These are phyloP conservation scores for Collybiopsis confluens DNA, from an alignment of 768 basidiomycete species.

Conservation along the genomic window DNA sequence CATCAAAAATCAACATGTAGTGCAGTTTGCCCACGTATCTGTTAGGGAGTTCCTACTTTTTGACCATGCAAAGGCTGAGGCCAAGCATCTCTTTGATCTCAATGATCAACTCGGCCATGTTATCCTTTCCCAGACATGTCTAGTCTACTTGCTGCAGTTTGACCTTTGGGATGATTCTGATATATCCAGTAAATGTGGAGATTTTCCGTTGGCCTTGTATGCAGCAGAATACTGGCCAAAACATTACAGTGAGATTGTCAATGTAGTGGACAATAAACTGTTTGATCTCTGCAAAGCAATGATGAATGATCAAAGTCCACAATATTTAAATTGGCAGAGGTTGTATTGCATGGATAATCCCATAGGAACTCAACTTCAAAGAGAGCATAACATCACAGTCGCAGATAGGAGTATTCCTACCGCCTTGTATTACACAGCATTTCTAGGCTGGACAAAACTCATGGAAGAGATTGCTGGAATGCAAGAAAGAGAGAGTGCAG, in stretches of 20 bases:
- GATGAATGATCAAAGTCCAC: too few species aligned
- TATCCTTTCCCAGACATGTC: neutral
- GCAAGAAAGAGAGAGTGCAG: too few species aligned
- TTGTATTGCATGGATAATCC: neutral
- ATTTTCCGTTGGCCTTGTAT: neutral
- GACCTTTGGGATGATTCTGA: neutral
- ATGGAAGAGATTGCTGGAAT: too few species aligned
- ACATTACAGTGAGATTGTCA: neutral
- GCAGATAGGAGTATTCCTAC: too few species aligned
- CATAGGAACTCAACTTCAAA: neutral
- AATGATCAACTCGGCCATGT: neutral
- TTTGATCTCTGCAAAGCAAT: too few species aligned
- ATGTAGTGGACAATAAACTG: too few species aligned
- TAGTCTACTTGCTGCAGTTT: neutral
- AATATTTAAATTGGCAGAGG: too few species aligned
- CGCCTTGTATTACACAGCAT: too few species aligned
- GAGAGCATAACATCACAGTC: neutral
- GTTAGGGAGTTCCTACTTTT: neutral
- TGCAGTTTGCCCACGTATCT: neutral
- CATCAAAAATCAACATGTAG: neutral
- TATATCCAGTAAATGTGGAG: neutral
- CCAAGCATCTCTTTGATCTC: neutral
- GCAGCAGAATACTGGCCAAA: neutral
- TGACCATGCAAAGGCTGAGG: neutral
- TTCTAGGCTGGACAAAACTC: too few species aligned